Base-by-base conservation (phyloP, 345 rosid genomes). In the Clarkia xantiana region DNA sequence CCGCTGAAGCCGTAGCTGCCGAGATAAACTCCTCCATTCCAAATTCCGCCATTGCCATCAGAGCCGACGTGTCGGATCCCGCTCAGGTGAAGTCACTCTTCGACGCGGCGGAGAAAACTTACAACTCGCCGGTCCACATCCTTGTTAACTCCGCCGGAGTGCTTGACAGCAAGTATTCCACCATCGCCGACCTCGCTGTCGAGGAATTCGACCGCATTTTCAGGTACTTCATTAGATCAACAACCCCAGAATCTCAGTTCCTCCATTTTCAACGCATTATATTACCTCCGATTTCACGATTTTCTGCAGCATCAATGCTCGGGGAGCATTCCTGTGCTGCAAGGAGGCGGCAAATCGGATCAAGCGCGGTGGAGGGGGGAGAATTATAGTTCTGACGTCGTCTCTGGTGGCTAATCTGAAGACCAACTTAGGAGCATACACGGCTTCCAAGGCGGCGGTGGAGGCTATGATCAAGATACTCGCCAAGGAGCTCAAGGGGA, bases 81-180 rank as follows among this genome's bases (percentile, higher is more conserved):
- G 20, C 49, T 36, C 62, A 73, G 25, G 71, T 69, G 49, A 73
- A 66, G 67, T 51, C 20, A 11, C 55, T 69, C 14, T 73, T 73
- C 14, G 69, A 60, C 40, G 58, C 61, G 43, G 62, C 74, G 4
- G 78, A 69, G 62, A 40, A 51, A 47, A 42, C 49, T 13, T 73
- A 62, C 43, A 62, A 60, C 13, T 51, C 69, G n/a, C 58, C 44
- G 34, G 61, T 73, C 29, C 58, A 65, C 59, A 23, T 68, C 56
- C 42, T 73, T 23, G 74, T 73, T 12, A 66, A 69, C 50, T 68
- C 48, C n/a, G 71, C 78, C 10, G 78, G 69, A 4, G 63, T 69
- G 16, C 2, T 49, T 40, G 57, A 68, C 46, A 1, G 62, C 15
- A 66, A 57, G 34, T 62, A 56, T 16, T 70, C 71, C 34, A 42